Percentiles rank a stretch among this genome's conserved stretches.
phyloP scores from a whole-genome alignment of 768 basidiomycete genomes.

The Rhizopogon vesiculosus region DNA sequence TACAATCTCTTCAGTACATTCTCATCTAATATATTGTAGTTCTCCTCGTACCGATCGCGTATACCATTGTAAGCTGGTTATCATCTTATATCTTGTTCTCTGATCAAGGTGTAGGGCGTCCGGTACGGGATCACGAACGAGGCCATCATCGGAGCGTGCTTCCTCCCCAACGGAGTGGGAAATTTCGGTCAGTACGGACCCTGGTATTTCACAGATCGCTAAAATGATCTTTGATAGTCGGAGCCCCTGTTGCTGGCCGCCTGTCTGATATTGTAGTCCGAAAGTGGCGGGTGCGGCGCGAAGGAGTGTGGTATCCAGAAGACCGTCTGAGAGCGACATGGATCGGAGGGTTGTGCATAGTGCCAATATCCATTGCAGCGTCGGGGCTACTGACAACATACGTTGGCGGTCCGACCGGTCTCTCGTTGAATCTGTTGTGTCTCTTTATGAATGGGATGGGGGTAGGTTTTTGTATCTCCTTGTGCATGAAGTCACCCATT shows the following conservation, averaged over 20 bases:
- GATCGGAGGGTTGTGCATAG: conserved; percentile 36
- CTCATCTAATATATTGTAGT: conserved; percentile 7
- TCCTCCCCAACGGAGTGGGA: conserved; percentile 31
- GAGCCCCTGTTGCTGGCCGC: conserved; percentile 51
- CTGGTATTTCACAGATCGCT: background rate
- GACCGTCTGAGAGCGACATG: conserved; percentile 51
- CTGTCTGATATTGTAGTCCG: conserved; percentile 49
- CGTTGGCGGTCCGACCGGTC: conserved; percentile 40
- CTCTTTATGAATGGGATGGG: conserved; percentile 60
- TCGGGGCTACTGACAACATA: conserved; percentile 43
- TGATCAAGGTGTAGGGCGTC: conserved; percentile 20
- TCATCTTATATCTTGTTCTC: background rate
- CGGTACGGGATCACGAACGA: conserved; percentile 31
- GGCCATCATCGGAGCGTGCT: conserved; percentile 30
- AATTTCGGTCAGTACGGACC: conserved; percentile 24
- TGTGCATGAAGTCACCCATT: background rate
- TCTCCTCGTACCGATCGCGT: conserved; percentile 30
- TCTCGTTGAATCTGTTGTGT: conserved; percentile 43
- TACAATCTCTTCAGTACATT: background rate
- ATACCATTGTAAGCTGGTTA: conserved; percentile 42
- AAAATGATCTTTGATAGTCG: conserved; percentile 34
- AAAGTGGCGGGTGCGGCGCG: conserved; percentile 38
- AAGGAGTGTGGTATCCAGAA: conserved; percentile 56
- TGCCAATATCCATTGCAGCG: conserved; percentile 43
- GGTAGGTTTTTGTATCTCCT: conserved; percentile 27